phyloP scores from a whole-genome alignment of 495 filamentous ascomycete species.

The Staphylotrichum tortipilum region DNA sequence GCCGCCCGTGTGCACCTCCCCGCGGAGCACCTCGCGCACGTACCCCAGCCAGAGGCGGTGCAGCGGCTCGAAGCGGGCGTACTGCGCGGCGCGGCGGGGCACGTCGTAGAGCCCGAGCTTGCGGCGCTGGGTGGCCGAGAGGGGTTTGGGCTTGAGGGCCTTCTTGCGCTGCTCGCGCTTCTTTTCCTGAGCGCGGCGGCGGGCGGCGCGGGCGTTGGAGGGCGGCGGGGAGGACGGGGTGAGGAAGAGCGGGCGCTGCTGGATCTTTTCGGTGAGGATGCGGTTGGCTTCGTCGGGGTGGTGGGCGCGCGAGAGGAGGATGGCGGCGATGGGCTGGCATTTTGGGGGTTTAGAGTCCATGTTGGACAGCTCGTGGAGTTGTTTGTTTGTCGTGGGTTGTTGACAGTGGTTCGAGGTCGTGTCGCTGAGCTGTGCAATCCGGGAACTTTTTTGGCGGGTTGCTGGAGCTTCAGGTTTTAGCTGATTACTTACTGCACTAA shows the following conservation, averaged over 20 bases:
- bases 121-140: constrained; percentile 76
- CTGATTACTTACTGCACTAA: too few species aligned
- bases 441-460: not conserved
- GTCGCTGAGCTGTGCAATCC: not conserved
- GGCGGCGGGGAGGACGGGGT: constrained; percentile 59
- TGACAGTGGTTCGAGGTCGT: too few species aligned
- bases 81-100: constrained; percentile 57
- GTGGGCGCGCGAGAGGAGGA: constrained; percentile 67
- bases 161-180: constrained; percentile 50
- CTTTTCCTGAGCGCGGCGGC: constrained; percentile 48
- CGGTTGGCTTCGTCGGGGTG: constrained; percentile 55
- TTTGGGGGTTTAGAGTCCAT: constrained; percentile 18
- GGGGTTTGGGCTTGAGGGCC: constrained; percentile 57
- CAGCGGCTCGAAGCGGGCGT: constrained; percentile 66
- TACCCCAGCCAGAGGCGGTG: constrained; percentile 76
- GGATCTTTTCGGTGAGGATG: constrained; percentile 74
- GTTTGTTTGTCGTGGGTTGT: too few species aligned
- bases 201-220: constrained; percentile 54
- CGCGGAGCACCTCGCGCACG: constrained; percentile 63
- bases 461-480: not conserved
- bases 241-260: constrained; percentile 73
- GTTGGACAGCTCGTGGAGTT: not conserved
- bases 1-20: constrained; percentile 35
- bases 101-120: constrained; percentile 63
- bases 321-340: constrained; percentile 45